Conservation (phyloP, 805 yeast genomes). For the Komagataella pastoris region DNA sequence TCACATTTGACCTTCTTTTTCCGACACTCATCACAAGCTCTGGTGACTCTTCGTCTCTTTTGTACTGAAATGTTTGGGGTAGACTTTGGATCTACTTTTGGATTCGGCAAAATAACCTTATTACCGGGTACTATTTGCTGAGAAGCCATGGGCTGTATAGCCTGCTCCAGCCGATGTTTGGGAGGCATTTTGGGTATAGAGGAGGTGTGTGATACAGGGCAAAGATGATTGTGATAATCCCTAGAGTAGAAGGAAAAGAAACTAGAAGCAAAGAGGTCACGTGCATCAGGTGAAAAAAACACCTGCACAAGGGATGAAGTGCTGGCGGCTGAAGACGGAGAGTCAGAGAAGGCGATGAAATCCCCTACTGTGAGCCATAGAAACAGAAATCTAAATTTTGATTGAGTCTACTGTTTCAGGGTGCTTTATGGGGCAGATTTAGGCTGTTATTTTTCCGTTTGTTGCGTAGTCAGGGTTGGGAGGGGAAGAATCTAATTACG, state of each 20-base stretch:
- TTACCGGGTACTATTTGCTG: not conserved
- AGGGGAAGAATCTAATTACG: not conserved
- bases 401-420: not conserved
- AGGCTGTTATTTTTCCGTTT: not conserved
- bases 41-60: constrained; percentile 51
- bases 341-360: not conserved
- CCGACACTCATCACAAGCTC: constrained; percentile 69
- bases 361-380: not conserved
- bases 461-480: not conserved
- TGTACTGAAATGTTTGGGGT: constrained; percentile 8
- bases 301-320: not conserved
- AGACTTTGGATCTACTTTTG: not conserved
- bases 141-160: not conserved
- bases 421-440: not conserved
- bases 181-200: not conserved
- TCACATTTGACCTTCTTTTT: constrained; percentile 71
- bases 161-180: not conserved
- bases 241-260: not conserved
- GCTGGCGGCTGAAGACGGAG: not conserved
- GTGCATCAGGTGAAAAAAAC: not conserved
- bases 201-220: not conserved
- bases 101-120: not conserved
- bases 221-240: not conserved
- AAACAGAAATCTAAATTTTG: not conserved
- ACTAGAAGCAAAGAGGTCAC: not conserved